These are phyloP conservation scores for Trichoderma oligosporum DNA, from an alignment of 2,329 filamentous ascomycete genomes.

Conservation along the genomic window DNA sequence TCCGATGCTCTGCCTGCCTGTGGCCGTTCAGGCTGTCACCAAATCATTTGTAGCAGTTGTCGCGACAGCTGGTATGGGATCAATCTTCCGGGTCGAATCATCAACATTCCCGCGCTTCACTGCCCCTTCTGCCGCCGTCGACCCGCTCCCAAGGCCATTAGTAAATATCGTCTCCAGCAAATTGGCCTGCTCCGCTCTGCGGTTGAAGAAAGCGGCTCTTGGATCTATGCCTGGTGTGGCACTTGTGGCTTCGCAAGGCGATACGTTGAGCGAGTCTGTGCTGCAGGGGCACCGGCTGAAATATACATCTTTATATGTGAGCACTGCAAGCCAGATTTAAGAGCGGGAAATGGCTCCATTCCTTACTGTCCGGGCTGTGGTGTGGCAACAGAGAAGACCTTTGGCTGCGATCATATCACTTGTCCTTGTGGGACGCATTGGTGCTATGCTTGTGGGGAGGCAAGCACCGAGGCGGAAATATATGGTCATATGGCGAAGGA, in stretches of 20 bases:
- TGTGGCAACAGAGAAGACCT: conserved; percentile 35
- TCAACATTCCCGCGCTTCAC: conserved; percentile 46
- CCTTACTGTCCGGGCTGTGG: conserved; percentile 38
- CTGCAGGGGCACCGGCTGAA: conserved; percentile 37
- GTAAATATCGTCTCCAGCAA: conserved; percentile 36
- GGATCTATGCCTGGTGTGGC: conserved; percentile 49
- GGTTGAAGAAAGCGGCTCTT: conserved; percentile 38
- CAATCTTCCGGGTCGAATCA: conserved; percentile 40
- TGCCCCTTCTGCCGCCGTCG: conserved; percentile 50
- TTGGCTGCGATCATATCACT: conserved; percentile 40
- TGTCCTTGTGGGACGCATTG: conserved; percentile 38
- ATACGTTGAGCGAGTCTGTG: conserved; percentile 43
- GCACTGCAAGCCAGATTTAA: conserved; percentile 30
- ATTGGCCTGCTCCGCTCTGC: conserved; percentile 39
- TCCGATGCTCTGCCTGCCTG: conserved; percentile 40
- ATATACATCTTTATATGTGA: conserved; percentile 41
- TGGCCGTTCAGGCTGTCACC: conserved; percentile 42
- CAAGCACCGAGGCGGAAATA: conserved; percentile 27
- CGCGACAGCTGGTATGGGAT: conserved; percentile 44
- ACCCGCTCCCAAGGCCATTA: conserved; percentile 37
- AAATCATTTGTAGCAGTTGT: conserved; percentile 43
- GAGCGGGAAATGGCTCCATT: conserved; percentile 14
- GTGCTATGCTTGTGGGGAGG: conserved; percentile 40
- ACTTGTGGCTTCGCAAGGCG: conserved; percentile 41
- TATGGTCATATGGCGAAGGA: conserved; percentile 37